A percentile compares a stretch with the other conserved stretches of the same genome.
phyloP scores from a whole-genome alignment of 2,329 filamentous ascomycete species.

The Phyllosticta citrichinensis region DNA sequence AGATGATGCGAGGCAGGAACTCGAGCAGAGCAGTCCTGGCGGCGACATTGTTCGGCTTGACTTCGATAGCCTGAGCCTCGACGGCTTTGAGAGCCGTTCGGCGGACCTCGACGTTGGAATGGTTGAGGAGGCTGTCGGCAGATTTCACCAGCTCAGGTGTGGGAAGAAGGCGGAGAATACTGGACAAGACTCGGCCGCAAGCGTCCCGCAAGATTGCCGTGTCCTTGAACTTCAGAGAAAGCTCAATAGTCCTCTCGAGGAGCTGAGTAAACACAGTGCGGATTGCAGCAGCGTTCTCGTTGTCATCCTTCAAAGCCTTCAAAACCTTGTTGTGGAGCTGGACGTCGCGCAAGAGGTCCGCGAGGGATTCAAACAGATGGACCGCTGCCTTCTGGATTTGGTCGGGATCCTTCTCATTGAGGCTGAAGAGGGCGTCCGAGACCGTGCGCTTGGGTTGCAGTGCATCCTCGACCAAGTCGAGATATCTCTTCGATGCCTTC shows the following conservation, averaged over 20 bases:
- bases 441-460: conserved; percentile 65
- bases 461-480: conserved; percentile 65
- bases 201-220: conserved; percentile 27
- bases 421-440: conserved; percentile 61
- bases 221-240: conserved; percentile 54
- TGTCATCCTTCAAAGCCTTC: conserved; percentile 21
- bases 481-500: conserved; percentile 61
- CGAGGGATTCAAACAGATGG: conserved; percentile 30
- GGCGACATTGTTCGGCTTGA: conserved; percentile 56
- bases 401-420: conserved; percentile 37
- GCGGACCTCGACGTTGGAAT: conserved; percentile 64
- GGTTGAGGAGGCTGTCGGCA: conserved; percentile 69
- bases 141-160: conserved; percentile 84
- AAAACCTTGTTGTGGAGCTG: conserved; percentile 22
- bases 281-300: conserved; percentile 18
- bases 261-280: conserved; percentile 27
- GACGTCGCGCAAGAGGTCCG: conserved; percentile 26
- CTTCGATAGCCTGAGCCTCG: conserved; percentile 66
- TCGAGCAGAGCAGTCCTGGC: conserved; percentile 63
- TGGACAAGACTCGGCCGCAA: conserved; percentile 61
- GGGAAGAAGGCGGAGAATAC: conserved; percentile 74
- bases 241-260: conserved; percentile 32
- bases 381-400: conserved; percentile 27
- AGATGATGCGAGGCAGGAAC: conserved; percentile 69
- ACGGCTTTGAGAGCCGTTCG: conserved; percentile 61